Percentiles rank a stretch among this genome's conserved stretches.
These are phyloP conservation scores for Orbilia oligospora DNA, from an alignment of 2,329 filamentous ascomycete species.

Conservation along the genomic window DNA sequence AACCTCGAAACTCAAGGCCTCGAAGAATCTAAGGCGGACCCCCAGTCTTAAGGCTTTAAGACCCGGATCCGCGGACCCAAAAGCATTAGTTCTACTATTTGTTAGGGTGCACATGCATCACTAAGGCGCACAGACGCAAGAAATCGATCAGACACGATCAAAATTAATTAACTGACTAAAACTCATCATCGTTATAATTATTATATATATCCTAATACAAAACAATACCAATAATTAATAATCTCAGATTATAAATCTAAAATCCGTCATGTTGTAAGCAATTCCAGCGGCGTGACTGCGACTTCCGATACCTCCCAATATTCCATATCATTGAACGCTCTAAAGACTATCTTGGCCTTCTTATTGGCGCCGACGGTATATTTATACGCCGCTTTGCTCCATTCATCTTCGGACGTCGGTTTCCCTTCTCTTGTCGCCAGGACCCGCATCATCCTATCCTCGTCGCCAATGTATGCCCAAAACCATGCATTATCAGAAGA, in stretches of 20 bases:
- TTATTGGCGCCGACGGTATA: constrained; percentile 47
- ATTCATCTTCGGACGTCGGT: constrained; percentile 32
- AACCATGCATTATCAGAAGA: constrained; percentile 37
- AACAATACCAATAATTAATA: too few relatives aligned
- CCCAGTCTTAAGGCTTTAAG: not conserved
- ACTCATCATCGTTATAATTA: not conserved
- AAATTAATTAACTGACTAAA: not conserved
- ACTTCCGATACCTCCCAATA: constrained; percentile 57
- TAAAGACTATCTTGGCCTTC: constrained; percentile 43
- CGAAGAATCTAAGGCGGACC: too few relatives aligned
- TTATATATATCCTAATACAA: not conserved
- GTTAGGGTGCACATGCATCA: not conserved
- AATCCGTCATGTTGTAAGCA: constrained; percentile 27
- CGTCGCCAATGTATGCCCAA: constrained; percentile 55
- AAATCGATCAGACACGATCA: not conserved
- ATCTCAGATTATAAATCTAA: not conserved
- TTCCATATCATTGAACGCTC: constrained; percentile 17
- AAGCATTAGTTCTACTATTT: not conserved
- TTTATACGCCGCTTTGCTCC: constrained; percentile 50
- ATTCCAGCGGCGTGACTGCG: constrained; percentile 12
- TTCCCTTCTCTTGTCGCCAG: constrained; percentile 44
- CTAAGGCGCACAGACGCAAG: not conserved
- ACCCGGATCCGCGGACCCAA: constrained; percentile 5
- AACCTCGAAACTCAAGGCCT: not conserved
- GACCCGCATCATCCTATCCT: constrained; percentile 26